These are phyloP conservation scores for Arachnomyces sp. DNA, from an alignment of 2,329 filamentous ascomycete genomes.

Conservation along the genomic window DNA sequence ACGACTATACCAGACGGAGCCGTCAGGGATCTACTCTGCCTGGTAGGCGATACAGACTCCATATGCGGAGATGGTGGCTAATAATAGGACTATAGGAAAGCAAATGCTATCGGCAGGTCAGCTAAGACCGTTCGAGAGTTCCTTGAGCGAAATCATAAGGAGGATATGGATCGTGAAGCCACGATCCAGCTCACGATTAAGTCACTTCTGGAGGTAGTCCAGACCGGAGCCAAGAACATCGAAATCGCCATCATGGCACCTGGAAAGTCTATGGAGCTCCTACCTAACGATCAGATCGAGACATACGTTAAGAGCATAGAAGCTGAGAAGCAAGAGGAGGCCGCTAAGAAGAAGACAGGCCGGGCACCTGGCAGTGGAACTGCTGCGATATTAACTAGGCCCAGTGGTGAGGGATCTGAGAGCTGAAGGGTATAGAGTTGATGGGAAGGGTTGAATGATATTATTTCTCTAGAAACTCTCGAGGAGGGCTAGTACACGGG, in stretches of 20 bases:
- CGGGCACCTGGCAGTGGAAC: conserved; percentile 33
- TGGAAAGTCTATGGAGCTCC: conserved; percentile 82
- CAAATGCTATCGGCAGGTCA: conserved; percentile 94
- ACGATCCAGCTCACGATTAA: conserved; percentile 98
- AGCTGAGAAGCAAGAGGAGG: conserved; percentile 98
- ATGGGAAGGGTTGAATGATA: not conserved
- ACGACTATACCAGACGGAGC: conserved; percentile 93
- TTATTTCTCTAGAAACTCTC: conserved; percentile 10
- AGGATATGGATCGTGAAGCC: conserved; percentile 90
- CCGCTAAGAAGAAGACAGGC: conserved; percentile 89
- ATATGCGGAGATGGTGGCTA: not conserved
- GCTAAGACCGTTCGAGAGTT: conserved; percentile 99
- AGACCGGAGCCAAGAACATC: conserved; percentile 99
- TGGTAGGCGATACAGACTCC: conserved; percentile 54
- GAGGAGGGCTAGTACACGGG: not conserved
- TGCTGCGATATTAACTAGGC: conserved; percentile 65
- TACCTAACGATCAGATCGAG: conserved; percentile 93
- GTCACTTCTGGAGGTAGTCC: conserved; percentile 93
- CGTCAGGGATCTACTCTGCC: conserved; percentile 98
- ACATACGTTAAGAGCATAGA: conserved; percentile 97
- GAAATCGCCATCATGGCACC: conserved; percentile 98
- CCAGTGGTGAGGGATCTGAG: conserved; percentile 31
- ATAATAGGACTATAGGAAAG: conserved; percentile 61
- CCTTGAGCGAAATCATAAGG: conserved; percentile 97
- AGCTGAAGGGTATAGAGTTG: conserved; percentile 11